Evolutionary conservation across 2,329 filamentous ascomycete genomes (phyloP), one percentile per base, ranked within the genome.

Genomic region (Aspergillus quadricinctus): DNA sequence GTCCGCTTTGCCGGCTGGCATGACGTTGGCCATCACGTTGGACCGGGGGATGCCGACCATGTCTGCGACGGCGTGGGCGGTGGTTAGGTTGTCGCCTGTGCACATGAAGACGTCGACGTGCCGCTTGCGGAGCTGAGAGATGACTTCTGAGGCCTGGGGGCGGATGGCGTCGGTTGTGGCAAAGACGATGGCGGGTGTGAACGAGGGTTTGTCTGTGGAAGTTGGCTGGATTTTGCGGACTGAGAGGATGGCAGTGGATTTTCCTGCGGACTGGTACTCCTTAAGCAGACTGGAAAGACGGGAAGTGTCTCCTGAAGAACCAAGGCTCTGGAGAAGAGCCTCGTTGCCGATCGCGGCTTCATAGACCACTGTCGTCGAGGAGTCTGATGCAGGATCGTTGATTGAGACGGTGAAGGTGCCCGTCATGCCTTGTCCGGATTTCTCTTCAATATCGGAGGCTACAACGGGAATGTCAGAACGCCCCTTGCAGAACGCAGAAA

Each of bases 41-140:
- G 79, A 76, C 0, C 79, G 66, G 0, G 85, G 81, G 61, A 97
- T 96, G 23, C 90, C 90, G 19, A 96, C 80, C 66, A 84, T 84
- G 1, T 80, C 76, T 1, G 89, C 92, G 2, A 97, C 90, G 0
- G 91, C 90, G 21, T 82, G 79, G 2, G 92, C 92, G 0, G 92
- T 97, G n/a, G 79, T 86, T n/a, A 80, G 77, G 68, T 96, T 96
- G 77, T 97, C 92, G 29, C 92, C 92, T 0, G 91, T 95, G 40
- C 96, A 86, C 90, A 97, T 95, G 85, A 88, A 96, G 3, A 96
- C 88, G 31, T 86, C 83, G 49, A 89, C 86, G 21, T 88, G 85
- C 17, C 83, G 82, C 4, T 80, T 73, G 46, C 83, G 81, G 0
- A 96, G 83, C 1, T 85, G 80, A 6, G 75, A 72, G 56, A 96